Evolutionary conservation across 2,329 filamentous ascomycete genomes (phyloP), one percentile per base, ranked within the genome.

Genomic region (Monosporascus sp.): DNA sequence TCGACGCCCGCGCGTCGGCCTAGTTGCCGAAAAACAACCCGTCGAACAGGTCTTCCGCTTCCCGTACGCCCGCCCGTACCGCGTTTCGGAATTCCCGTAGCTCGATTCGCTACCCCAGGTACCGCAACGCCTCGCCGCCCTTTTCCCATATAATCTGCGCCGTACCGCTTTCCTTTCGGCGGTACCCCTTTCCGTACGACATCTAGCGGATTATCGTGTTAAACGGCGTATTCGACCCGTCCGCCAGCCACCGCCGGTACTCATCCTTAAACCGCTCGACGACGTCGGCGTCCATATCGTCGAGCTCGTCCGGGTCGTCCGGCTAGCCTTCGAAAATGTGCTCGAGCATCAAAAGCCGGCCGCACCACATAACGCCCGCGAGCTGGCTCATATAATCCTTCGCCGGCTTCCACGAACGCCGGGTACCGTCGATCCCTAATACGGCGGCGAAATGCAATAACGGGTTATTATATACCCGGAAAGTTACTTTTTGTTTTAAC

Each of bases 131-230:
- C 15, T 51, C 3, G 8, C 24, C 6, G 6, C 40, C 18, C 18
- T 51, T 18, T 11, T 51, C 37, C 18, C 14, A 51, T n/a, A 45
- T 45, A 18, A 51, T 44, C 40, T 40, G 49, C 9, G 40, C 35
- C 22, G 22, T 46, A 2, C 40, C 40, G 9, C 40, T 15, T 20
- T 51, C 40, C 40, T 51, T 51, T 1, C 17, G 37, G 6, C 40
- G 24, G 26, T 51, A 17, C 11, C 40, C 20, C 20, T 51, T 51
- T 5, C 40, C 49, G 22, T 44, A 35, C 38, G 38, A 44, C 24
- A 51, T 51, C 6, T 15, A 51, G 8, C 49, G 38, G 9, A 44
- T 51, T 2, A 51, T 51, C 49, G 49, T 45, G 5, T 28, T 51
- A 11, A 51, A 51, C 40, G 49, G 49, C 9, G 9, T 51, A 17